phyloP scores from a whole-genome alignment of 495 filamentous ascomycete genomes.

The Hyaloscypha finlandica region DNA sequence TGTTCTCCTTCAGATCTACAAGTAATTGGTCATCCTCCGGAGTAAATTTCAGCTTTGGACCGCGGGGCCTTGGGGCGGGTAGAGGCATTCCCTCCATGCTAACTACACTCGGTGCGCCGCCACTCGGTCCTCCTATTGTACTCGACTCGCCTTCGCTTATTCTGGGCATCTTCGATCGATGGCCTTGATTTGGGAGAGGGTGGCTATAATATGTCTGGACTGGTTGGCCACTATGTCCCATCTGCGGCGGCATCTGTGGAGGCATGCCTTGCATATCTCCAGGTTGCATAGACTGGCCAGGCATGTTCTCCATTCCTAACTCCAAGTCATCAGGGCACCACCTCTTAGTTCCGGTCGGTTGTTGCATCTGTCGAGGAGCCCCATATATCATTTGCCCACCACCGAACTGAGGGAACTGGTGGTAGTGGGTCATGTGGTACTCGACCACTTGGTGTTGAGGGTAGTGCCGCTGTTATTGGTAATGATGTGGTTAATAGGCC shows the following conservation, averaged over 20 bases:
- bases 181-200: constrained; percentile 64
- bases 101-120: constrained; percentile 69
- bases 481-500: too few species aligned
- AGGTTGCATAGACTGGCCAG: constrained; percentile 46
- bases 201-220: constrained; percentile 70
- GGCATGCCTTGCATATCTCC: constrained; percentile 51
- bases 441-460: constrained; percentile 37
- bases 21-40: constrained; percentile 83
- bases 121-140: constrained; percentile 34
- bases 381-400: constrained; percentile 43
- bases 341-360: constrained; percentile 27
- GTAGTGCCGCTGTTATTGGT: constrained; percentile 48
- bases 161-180: constrained; percentile 57
- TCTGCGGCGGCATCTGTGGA: constrained; percentile 48
- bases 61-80: constrained; percentile 72
- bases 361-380: constrained; percentile 24
- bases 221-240: constrained; percentile 24
- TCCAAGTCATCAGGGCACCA: constrained; percentile 36
- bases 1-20: constrained; percentile 88
- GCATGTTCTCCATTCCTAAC: constrained; percentile 44
- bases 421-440: constrained; percentile 52
- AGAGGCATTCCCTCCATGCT: constrained; percentile 81
- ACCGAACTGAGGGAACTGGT: constrained; percentile 50
- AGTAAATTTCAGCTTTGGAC: constrained; percentile 88
- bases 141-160: constrained; percentile 46